phyloP scores from a whole-genome alignment of 306 rosid species.

The barrel medic (Medicago truncatula) region MtrunA17r5.0-ANR NC_053045.1:39415001-39415500 shows the following conservation, averaged over 20 bases:
- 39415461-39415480: conserved; percentile 21
- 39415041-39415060: no score
- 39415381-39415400: conserved; percentile 23
- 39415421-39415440: conserved; percentile 32
- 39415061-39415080: no score
- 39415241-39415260: conserved; percentile 3
- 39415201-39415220: no score
- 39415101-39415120: no score
- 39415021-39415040: no score
- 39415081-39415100: no score
- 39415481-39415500: conserved; percentile 22
- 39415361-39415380: conserved; percentile 25
- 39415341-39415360: conserved; percentile 12
- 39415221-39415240: no score
- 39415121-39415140: no score
- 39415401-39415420: not conserved
- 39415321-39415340: conserved; percentile 23
- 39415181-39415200: no score
- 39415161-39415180: no score
- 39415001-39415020: no score
- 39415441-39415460: conserved; percentile 19
- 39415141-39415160: no score
- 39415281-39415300: conserved; percentile 30
- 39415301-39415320: conserved; percentile 19
- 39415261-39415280: conserved; percentile 21